phyloP scores from a whole-genome alignment of 2,329 filamentous ascomycete species.

The Venturia carpophila region DNA sequence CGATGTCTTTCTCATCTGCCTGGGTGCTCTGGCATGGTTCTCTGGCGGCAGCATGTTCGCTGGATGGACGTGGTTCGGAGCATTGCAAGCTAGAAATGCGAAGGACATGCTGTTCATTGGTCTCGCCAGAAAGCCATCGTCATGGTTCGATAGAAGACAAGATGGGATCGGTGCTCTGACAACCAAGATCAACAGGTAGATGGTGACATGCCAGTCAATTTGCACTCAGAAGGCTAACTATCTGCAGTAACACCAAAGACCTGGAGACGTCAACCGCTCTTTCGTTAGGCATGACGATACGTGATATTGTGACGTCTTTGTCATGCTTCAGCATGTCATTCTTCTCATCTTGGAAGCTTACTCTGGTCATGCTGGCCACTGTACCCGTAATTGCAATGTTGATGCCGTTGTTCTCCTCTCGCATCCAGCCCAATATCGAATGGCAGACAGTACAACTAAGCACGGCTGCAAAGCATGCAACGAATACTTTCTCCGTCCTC shows the following conservation, averaged over 20 bases:
- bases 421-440: constrained; percentile 58
- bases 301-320: constrained; percentile 55
- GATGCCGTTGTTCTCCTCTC: constrained; percentile 59
- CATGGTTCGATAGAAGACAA: constrained; percentile 70
- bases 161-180: constrained; percentile 67
- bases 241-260: constrained; percentile 65
- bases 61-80: constrained; percentile 70
- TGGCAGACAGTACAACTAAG: constrained; percentile 61
- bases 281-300: constrained; percentile 62
- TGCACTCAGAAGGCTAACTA: constrained; percentile 18
- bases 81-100: constrained; percentile 63
- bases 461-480: constrained; percentile 62
- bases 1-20: constrained; percentile 45
- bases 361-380: constrained; percentile 69
- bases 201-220: constrained; percentile 2
- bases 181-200: constrained; percentile 65
- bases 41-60: constrained; percentile 59
- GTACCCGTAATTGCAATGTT: constrained; percentile 13
- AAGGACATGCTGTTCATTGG: constrained; percentile 58
- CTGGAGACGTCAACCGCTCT: constrained; percentile 74
- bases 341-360: constrained; percentile 75
- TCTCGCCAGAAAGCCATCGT: constrained; percentile 64
- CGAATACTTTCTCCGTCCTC: constrained; percentile 63
- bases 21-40: constrained; percentile 61
- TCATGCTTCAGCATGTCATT: constrained; percentile 65